Evolutionary conservation across 352 stramenopile species (phyloP), one percentile per base, ranked within the genome.

Genomic region (Pythium graminicola): DNA sequence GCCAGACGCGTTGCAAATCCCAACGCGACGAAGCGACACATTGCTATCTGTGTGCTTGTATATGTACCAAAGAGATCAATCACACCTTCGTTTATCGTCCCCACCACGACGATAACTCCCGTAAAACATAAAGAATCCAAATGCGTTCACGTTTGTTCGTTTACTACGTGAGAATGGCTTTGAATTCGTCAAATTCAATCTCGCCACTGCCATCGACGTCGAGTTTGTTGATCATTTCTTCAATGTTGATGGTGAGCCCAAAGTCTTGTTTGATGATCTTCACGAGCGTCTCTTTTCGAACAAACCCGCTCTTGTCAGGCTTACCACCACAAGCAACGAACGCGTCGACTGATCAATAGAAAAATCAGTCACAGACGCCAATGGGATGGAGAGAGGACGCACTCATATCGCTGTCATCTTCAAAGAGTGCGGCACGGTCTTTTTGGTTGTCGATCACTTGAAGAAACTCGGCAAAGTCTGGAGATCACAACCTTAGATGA

Each of bases 381-480:
- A 23, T 46, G 39, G 17, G 39, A 46, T 2, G 20, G 39, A 44
- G 13, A 4, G 31, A 23, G 3, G 16, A 57, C 78, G 22, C 60
- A 90, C 77, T 96, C 92, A 98, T 97, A 54, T 98, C 95, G 50
- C 90, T 98, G 65, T 98, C 95, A 52, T 98, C 93, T 62, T 98
- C 92, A 62, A 97, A 96, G 64, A 97, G 89, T 32, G 89, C 84
- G 3, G 94, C 92, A 22, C 89, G 73, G 52, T 98, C 92, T 62
- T 99, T 98, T 64, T 99, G 95, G 48, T 96, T 97, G 66, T 98
- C 95, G 42, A 99, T 98, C 26, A 99, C 93, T 69, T 98, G 96
- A 20, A 99, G 72, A 59, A 99, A 98, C 60, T 99, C 95, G 50
- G 90, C 88, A 76, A 99, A 99, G 59, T 99, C 95, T 89, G 55